Base-by-base conservation (phyloP, 495 filamentous ascomycete genomes). In the Geopyxis carbonaria region DNA sequence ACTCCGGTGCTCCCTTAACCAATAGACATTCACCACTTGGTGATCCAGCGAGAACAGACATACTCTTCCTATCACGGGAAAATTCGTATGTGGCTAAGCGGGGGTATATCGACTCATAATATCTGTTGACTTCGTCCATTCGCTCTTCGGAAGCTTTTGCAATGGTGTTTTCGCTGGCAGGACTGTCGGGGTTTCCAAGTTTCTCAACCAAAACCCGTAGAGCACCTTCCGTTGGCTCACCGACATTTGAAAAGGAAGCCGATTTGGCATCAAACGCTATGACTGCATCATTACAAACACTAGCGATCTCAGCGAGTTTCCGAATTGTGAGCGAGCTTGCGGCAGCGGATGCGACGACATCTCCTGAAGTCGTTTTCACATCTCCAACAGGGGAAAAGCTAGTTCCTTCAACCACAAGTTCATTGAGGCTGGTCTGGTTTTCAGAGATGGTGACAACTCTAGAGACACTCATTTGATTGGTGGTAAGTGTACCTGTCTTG, bases 381-480 rank as follows among this genome's bases (percentile, higher is more conserved):
- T 67, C 65, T 7, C 89, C 89, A 46, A 75, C 71, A 10, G 89
- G 89, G 8, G 83, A 73, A 55, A 93, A 99, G 28, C 82, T 94
- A 2, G 82, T 94, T 16, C 91, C 91, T 59, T 94, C 78, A 24
- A 99, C 75, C 45, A 85, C 75, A 23, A 95, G 67, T 47, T 95
- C 85, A 50, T 92, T 83, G 11, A 99, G 61, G 29, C 72, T 76
- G 34, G 64, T 68, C 25, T 83, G 85, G 36, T 70, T 63, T 43
- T 74, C 67, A 47, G 67, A 75, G 50, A 99, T 63, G 55, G 80
- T 81, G 21, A 93, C 80, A 28, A 94, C 66, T 61, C 86, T 93
- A 57, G 74, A 87, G 38, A 93, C 91, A 53, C 89, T 94, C 91
- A 99, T 99, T 61, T 99, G 85, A 63, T 95, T 99, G 24, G 91